A percentile compares a stretch with the other conserved stretches of the same genome.
Conservation (phyloP, 1,139 yeast genomes). For the Magnusiomyces ingens region DNA sequence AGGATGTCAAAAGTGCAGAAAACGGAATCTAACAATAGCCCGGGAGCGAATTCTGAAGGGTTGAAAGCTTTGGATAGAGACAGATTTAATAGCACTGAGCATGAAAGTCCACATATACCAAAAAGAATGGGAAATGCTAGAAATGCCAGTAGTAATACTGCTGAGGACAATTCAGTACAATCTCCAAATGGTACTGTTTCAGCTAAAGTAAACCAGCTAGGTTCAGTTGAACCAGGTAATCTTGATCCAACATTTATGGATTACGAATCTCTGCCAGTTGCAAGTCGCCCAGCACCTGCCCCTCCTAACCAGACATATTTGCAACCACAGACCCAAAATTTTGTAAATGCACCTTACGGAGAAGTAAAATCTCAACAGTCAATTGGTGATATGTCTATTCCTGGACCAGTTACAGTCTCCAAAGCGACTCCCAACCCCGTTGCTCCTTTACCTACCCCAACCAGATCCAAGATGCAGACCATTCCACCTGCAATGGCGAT, state of each 20-base stretch:
- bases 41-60: neutral
- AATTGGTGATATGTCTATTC: neutral
- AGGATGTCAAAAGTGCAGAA: neutral
- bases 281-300: too few relatives aligned
- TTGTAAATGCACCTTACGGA: neutral
- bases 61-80: neutral
- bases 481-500: neutral
- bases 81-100: neutral
- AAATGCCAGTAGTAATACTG: neutral
- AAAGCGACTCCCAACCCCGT: neutral
- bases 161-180: neutral
- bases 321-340: neutral
- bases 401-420: neutral
- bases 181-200: neutral
- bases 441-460: neutral
- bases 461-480: neutral
- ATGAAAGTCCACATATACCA: neutral
- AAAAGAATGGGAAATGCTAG: neutral
- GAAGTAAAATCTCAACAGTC: neutral
- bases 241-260: neutral
- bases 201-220: neutral
- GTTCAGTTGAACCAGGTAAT: neutral
- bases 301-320: neutral
- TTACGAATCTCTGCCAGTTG: neutral
- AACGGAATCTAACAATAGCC: neutral